Base-by-base conservation (phyloP, 2,329 filamentous ascomycete species). In the Penicillium sp. region DNA sequence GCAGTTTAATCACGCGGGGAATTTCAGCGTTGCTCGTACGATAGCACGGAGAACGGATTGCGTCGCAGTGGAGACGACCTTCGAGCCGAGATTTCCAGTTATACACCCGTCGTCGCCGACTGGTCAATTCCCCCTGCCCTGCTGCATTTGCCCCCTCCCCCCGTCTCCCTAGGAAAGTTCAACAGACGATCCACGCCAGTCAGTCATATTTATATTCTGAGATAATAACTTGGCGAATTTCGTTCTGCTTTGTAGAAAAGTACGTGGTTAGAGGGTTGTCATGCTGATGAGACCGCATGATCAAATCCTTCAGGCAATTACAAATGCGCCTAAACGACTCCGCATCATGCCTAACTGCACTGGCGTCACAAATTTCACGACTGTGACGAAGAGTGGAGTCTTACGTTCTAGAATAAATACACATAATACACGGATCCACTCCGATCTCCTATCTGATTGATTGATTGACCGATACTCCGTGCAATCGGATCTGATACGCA, bases 401-500 rank as follows among this genome's bases (percentile, higher is more conserved):
- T 2, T n/a, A 3, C 9, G 40, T 51, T 51, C 35, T 33, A 18
- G 18, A 51, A 23, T 44, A 12, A 31, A 9, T 46, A 20, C 44
- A 11, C 18, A 50, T 33, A 22, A 29, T 33, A 43, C 35, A 42
- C 20, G 26, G 15, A 20, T 29, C 37, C 47, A 49, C 49, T 12
- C 11, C 41, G 25, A 20, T 14, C 27, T 9, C 40, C 26, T 37
- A 45, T 51, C 49, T 52, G 49, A 52, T 52, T 52, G 49, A 37
- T 37, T 37, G 33, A 37, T 18, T 37, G n/a, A 51, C 18, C 37
- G 15, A 35, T 26, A 18, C 40, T 31, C n/a, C 44, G 44, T 44
- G 26, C 14, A 41, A 27, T 52, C 42, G 42, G 49, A 52, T 52
- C 49, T 35, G 49, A 52, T 52, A 37, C 41, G 48, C 29, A 44